phyloP scores from a whole-genome alignment of 83 land plant species.

The Picea abies region DNA sequence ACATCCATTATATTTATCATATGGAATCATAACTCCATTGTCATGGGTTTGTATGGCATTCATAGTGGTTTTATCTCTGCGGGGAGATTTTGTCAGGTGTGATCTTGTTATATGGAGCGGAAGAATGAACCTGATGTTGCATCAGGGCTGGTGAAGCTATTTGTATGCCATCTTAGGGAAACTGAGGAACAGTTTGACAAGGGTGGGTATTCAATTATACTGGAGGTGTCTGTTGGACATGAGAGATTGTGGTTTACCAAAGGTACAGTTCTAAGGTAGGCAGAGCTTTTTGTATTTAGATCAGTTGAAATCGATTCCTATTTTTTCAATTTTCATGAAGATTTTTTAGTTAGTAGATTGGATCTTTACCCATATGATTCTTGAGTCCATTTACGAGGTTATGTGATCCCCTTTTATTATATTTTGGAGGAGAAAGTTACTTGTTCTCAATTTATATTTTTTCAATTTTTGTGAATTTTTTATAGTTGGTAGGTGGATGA shows the following conservation, averaged over 20 bases:
- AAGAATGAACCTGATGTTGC: conserved; percentile 39
- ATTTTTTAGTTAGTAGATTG: too few relatives aligned
- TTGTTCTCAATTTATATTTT: neutral
- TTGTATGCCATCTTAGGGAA: conserved; percentile 35
- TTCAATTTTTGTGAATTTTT: neutral
- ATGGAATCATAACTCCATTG: too few relatives aligned
- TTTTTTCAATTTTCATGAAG: too few relatives aligned
- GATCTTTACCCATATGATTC: too few relatives aligned
- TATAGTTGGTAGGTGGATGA: neutral
- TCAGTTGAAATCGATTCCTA: neutral
- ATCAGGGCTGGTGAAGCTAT: conserved; percentile 55
- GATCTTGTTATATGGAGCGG: conserved; percentile 33
- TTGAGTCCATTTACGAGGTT: too few relatives aligned
- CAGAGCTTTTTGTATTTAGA: neutral
- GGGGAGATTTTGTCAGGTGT: conserved; percentile 22
- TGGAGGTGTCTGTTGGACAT: conserved; percentile 22
- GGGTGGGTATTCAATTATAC: conserved; percentile 59
- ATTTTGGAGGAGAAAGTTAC: neutral
- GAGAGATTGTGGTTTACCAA: conserved; percentile 52
- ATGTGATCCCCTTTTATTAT: too few relatives aligned
- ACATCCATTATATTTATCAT: too few relatives aligned
- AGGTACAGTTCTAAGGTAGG: conserved; percentile 45
- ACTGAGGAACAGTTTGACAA: conserved; percentile 44
- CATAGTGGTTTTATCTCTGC: too few relatives aligned
- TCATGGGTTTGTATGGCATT: too few relatives aligned